Evolutionary conservation across 2,329 filamentous ascomycete species (phyloP).

Genomic region (Lachnellula suecica): DNA sequence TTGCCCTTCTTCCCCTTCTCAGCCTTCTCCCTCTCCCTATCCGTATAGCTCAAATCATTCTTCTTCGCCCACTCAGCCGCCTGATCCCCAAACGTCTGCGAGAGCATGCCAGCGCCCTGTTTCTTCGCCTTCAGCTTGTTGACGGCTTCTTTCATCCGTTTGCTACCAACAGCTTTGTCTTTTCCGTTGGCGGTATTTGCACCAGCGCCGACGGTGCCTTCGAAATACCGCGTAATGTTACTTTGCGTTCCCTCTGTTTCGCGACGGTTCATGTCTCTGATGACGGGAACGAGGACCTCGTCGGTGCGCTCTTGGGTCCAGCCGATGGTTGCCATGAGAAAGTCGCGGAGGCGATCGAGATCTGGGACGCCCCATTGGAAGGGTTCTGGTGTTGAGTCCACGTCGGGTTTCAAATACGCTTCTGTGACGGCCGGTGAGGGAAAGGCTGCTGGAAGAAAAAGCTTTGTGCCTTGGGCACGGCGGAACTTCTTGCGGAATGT

Average conservation of each 20-base stretch:
- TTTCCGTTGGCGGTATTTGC: slow-evolving; percentile 61
- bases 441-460: slow-evolving; percentile 81
- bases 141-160: slow-evolving; percentile 76
- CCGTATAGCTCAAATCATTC: slow-evolving; percentile 31
- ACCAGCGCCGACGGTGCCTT: slow-evolving; percentile 66
- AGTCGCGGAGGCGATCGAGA: slow-evolving; percentile 77
- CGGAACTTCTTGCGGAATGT: slow-evolving; percentile 85
- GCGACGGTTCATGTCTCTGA: slow-evolving; percentile 89
- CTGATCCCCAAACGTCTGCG: slow-evolving; percentile 30
- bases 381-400: slow-evolving; percentile 72
- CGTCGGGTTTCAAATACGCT: slow-evolving; percentile 84
- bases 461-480: slow-evolving; percentile 73
- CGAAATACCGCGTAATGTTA: slow-evolving; percentile 94
- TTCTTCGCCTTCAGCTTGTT: slow-evolving; percentile 59
- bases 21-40: slow-evolving; percentile 23
- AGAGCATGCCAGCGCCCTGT: background rate
- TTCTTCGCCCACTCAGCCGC: slow-evolving; percentile 32
- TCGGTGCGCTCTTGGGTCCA: slow-evolving; percentile 92
- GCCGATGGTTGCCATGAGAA: slow-evolving; percentile 88
- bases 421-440: slow-evolving; percentile 75
- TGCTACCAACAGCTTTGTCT: slow-evolving; percentile 62
- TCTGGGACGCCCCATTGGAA: slow-evolving; percentile 98
- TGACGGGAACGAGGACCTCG: slow-evolving; percentile 92
- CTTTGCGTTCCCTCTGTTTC: slow-evolving; percentile 89
- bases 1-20: slow-evolving; percentile 14